Evolutionary conservation across 2,329 filamentous ascomycete species (phyloP), one percentile per base, ranked within the genome.

Genomic region (Fusarium sp.): DNA sequence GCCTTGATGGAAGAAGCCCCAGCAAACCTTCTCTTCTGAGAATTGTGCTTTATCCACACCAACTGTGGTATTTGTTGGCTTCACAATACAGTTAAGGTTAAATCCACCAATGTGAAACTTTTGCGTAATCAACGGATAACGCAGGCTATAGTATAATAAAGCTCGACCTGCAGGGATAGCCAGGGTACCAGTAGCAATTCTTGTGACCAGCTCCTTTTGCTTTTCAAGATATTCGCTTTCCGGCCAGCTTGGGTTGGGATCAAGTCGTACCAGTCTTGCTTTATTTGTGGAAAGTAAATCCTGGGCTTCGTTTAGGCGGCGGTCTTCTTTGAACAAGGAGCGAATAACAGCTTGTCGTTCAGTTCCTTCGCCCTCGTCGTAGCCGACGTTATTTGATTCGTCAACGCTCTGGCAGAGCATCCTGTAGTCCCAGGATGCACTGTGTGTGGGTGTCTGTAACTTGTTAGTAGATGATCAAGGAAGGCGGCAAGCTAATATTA

Each of bases 1-100:
- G 8, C 96, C 96, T 60, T 96, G 93, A 77, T 99, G 96, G 79
- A 99, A 99, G 79, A 97, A 99, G 1, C 95, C 94, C 96, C 96
- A 99, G 75, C 93, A 95, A 40, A 97, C 93, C 78, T 97, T 98
- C 73, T 99, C 96, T 79, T 99, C 96, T 0, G 92, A 95, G 74
- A 97, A 97, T 4, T 91, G 84, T 7, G 86, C 85, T 73, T 95
- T 93, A 75, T 99, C 96, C 8, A 96, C 94, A n/a, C 93, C 94
- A 30, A 99, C 92, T 3, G 93, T 96, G 35, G 94, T 94, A 67
- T 96, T 96, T 64, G 92, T 90, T 4, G 96, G 96, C 75, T 94
- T 96, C 83, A 99, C 94, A 10, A 96, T 84, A 75, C 94, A 97
- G 53, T 92, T 93, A 35, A 97, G 85, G 67, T 94, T 97, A 80